Base-by-base conservation (phyloP, 2,329 filamentous ascomycete genomes). In the Aspergillus aculeatinus region DNA sequence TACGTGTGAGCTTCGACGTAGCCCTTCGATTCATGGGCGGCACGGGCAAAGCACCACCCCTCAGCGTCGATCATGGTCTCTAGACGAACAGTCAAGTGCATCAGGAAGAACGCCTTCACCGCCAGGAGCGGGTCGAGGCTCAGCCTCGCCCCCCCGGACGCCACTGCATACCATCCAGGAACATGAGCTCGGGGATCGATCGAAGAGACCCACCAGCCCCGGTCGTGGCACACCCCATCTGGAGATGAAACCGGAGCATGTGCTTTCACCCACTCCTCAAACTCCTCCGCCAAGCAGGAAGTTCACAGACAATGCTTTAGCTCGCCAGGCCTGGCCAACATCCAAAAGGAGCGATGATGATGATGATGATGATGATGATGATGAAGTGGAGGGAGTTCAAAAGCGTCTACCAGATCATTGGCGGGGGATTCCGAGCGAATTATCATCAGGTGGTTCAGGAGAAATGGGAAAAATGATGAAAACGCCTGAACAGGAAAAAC, bases 131-230 rank as follows among this genome's bases (percentile, higher is more conserved):
- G 19, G 66, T 65, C 55, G 63, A 55, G 70, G 71, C 29, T 35
- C 67, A 10, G 59, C 69, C 51, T 74, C 75, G 21, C 77, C 77
- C 31, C 72, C 76, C 35, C 73, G 72, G 48, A 76, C 72, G 56
- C 74, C 76, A 25, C 80, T 87, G 9, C 78, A 81, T 21, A 77
- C 82, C 1, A 86, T 86, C 63, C 77, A 77, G 33, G 84, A 86
- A 69, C 68, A 78, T 56, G 78, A 77, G 58, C 78, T 80, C 60
- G 63, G 58, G 55, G 65, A 65, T 44, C 64, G 64, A 23, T 59
- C 49, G 78, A 79, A 57, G 74, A 77, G 50, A 75, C 74, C 48
- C 67, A 71, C 9, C 65, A 76, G 33, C 66, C 69, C 54, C 44
- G 61, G 59, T 31, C 59, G 62, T 61, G 68, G 68, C 58, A 72